phyloP scores from a whole-genome alignment of 164 flowering plant species.

The Warburgia ugandensis region DNA sequence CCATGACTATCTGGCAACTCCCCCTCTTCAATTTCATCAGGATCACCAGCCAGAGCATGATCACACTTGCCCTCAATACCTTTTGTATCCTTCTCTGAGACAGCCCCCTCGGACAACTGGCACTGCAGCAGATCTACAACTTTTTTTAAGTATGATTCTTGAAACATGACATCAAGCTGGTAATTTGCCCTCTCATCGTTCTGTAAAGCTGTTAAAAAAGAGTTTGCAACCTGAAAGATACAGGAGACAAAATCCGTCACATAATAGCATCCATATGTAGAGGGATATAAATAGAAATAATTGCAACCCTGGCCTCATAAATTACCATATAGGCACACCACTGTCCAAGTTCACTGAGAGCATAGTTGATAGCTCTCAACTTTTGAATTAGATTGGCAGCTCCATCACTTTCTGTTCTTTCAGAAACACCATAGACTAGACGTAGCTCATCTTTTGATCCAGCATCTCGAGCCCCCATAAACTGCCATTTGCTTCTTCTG shows the following conservation, averaged over 20 bases:
- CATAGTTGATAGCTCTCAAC: constrained; percentile 94
- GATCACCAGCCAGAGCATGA: constrained; percentile 18
- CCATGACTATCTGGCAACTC: constrained; percentile 89
- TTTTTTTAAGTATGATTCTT: constrained; percentile 74
- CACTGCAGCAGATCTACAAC: constrained; percentile 84
- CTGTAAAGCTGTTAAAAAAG: constrained; percentile 84
- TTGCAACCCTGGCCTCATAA: too few species aligned
- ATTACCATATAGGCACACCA: constrained; percentile 99
- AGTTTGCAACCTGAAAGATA: constrained; percentile 71
- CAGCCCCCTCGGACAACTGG: constrained; percentile 89
- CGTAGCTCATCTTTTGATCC: constrained; percentile 96
- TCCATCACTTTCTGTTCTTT: constrained; percentile 98
- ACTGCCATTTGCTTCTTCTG: constrained; percentile 94
- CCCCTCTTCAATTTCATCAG: constrained; percentile 96
- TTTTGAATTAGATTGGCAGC: constrained; percentile 94
- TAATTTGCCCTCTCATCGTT: constrained; percentile 92
- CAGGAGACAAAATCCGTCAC: constrained; percentile 2
- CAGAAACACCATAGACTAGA: constrained; percentile 96
- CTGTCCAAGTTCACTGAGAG: constrained; percentile 92
- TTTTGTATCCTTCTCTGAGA: constrained; percentile 38
- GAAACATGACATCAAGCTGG: constrained; percentile 97
- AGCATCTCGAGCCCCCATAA: constrained; percentile 99
- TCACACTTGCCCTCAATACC: constrained; percentile 15
- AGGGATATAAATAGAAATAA: neutral
- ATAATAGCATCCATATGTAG: neutral